These are phyloP conservation scores for Glonium stellatum DNA, from an alignment of 495 filamentous ascomycete species.

Conservation along the genomic window DNA sequence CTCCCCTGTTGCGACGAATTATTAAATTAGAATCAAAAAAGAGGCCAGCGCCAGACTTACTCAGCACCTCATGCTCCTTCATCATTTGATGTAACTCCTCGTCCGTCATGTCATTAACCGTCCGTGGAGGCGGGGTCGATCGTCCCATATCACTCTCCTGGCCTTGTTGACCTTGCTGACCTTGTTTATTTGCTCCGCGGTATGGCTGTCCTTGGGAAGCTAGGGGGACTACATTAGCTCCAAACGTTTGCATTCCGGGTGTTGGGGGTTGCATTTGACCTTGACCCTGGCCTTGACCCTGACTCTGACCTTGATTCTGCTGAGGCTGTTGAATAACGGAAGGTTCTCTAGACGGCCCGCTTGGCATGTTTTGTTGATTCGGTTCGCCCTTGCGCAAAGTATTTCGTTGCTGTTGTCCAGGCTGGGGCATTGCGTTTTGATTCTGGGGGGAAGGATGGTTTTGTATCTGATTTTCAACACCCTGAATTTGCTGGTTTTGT, in stretches of 20 bases:
- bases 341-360: constrained; percentile 24
- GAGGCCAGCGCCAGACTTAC: constrained; percentile 27
- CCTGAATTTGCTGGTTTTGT: constrained; percentile 15
- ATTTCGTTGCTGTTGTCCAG: constrained; percentile 8
- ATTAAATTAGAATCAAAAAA: not conserved
- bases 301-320: constrained; percentile 24
- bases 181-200: constrained; percentile 19
- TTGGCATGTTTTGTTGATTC: constrained; percentile 10
- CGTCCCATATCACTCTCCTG: constrained; percentile 31
- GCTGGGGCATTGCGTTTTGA: constrained; percentile 19
- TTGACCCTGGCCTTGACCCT: constrained; percentile 20
- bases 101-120: constrained; percentile 34
- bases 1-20: constrained; percentile 49
- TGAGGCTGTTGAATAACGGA: constrained; percentile 24
- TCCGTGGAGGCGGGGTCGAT: constrained; percentile 33
- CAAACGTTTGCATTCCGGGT: constrained; percentile 32
- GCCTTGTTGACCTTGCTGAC: constrained; percentile 8
- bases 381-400: constrained; percentile 27
- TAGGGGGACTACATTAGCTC: constrained; percentile 34
- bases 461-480: constrained; percentile 3
- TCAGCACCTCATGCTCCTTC: constrained; percentile 38
- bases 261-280: constrained; percentile 24
- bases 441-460: constrained; percentile 22
- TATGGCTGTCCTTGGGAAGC: constrained; percentile 31
- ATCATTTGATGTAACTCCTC: constrained; percentile 35